A percentile compares a stretch with the other conserved stretches of the same genome.
Conservation (phyloP, 805 yeast genomes). For the Blastobotrys mokoenaii region DNA sequence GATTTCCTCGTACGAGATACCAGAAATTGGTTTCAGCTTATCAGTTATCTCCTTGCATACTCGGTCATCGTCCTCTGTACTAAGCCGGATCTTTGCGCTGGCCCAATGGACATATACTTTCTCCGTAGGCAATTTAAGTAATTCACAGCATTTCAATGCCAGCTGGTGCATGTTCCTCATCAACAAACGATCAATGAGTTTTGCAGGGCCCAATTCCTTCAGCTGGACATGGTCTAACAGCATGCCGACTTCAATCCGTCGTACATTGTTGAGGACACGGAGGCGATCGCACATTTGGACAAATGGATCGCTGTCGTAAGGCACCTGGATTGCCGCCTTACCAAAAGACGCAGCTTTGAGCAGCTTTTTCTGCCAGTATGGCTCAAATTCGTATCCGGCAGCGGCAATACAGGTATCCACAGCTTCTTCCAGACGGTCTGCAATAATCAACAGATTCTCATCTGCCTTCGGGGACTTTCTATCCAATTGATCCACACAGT, state of each 20-base stretch:
- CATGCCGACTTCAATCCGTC: conserved; percentile 58
- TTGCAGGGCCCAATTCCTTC: conserved; percentile 43
- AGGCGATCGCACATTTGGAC: conserved; percentile 53
- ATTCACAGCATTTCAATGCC: conserved; percentile 52
- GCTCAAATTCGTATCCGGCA: conserved; percentile 68
- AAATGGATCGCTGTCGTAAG: conserved; percentile 51
- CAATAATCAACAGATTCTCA: conserved; percentile 54
- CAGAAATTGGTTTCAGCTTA: conserved; percentile 34
- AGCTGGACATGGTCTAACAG: conserved; percentile 56
- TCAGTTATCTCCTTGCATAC: conserved; percentile 43
- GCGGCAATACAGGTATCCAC: conserved; percentile 66
- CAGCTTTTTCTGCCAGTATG: conserved; percentile 70
- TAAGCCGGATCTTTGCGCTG: conserved; percentile 51
- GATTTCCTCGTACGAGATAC: conserved; percentile 50
- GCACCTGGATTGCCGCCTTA: conserved; percentile 45
- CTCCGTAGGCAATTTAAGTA: conserved; percentile 40
- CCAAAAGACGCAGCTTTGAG: conserved; percentile 83
- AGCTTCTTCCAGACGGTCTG: conserved; percentile 45
- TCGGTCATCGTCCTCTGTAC: conserved; percentile 49
- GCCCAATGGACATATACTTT: conserved; percentile 75
- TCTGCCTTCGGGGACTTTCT: conserved; percentile 72
- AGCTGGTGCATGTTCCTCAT: conserved; percentile 51
- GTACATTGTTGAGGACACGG: conserved; percentile 60
- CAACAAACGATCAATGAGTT: conserved; percentile 48
- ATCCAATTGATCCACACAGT: conserved; percentile 61